Conservation (phyloP, 306 rosid species). For the Morella rubra region DNA sequence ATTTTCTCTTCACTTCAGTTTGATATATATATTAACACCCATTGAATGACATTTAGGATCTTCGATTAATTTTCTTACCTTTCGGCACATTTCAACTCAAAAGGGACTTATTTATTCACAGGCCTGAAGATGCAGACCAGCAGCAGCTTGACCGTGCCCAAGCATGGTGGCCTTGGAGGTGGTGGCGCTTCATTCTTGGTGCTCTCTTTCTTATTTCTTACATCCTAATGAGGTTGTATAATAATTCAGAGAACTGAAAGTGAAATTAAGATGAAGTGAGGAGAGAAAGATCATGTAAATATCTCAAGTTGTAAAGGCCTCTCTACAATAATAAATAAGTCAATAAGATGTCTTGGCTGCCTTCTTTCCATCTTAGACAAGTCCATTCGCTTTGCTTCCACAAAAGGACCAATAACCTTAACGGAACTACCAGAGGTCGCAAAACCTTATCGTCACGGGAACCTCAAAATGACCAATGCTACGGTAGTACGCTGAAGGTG, state of each 20-base stretch:
- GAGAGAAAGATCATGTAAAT: neutral
- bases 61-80: neutral
- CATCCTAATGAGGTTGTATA: neutral
- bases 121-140: neutral
- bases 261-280: constrained; percentile 1
- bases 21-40: neutral
- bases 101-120: neutral
- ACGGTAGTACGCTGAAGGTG: neutral
- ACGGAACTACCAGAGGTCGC: too few species aligned
- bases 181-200: constrained; percentile 41
- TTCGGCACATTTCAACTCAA: neutral
- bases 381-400: neutral
- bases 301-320: neutral
- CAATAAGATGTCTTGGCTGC: neutral
- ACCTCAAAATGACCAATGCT: too few species aligned
- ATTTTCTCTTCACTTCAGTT: neutral
- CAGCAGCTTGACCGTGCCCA: constrained; percentile 7
- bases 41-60: neutral
- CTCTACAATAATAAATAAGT: neutral
- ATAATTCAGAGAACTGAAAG: too few species aligned
- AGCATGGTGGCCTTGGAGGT: constrained; percentile 29
- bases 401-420: neutral
- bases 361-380: neutral
- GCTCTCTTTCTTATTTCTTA: constrained; percentile 31
- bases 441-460: too few species aligned